Base-by-base conservation (phyloP, 441 rosid genomes). In the Euphorbia celastroides region DNA sequence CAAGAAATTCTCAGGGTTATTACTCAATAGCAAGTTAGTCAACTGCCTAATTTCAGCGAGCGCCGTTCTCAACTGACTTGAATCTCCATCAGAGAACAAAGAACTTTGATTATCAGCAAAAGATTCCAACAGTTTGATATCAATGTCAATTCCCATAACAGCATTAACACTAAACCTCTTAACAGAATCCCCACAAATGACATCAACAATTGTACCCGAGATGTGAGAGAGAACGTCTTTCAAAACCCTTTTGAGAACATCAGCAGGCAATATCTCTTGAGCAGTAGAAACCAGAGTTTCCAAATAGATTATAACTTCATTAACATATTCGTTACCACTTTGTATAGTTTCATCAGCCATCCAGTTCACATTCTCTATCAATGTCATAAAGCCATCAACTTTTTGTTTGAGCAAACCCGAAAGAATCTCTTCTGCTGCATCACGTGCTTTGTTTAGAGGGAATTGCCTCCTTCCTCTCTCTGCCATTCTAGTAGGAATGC, bases 311-410 rank as follows among this genome's bases (percentile, higher is more conserved):
- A 89, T 74, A 63, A 93, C 99, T 75, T 93, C 99, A 72, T 88
- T 93, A 74, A 86, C 95, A 79, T 91, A 93, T 73, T 93, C 97
- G 54, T 93, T 93, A 28, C 99, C 97, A 59, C 78, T 83, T 66
- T 83, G 88, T 22, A 82, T 73, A 48, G 86, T 80, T 54, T 93
- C 96, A 41, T 93, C 99, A 23, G 86, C 78, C 89, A 80, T 83
- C 99, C 99, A 93, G 62, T 89, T 93, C 56, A 93, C 99, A 57
- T 93, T 93, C 85, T 91, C 99, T 31, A 93, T 80, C 79, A 93
- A 72, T 7, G 81, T 68, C 96, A 89, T 86, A 79, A 91, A 93
- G 17, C 99, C 93, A 57, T 91, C 93, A 55, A 85, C 95, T 85
- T 93, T 91, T 66, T 74, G 77, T 74, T 93, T 93, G 36, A 93